These are phyloP conservation scores for Hyphodiscus sp. DNA, from an alignment of 2,329 filamentous ascomycete species.

Conservation along the genomic window DNA sequence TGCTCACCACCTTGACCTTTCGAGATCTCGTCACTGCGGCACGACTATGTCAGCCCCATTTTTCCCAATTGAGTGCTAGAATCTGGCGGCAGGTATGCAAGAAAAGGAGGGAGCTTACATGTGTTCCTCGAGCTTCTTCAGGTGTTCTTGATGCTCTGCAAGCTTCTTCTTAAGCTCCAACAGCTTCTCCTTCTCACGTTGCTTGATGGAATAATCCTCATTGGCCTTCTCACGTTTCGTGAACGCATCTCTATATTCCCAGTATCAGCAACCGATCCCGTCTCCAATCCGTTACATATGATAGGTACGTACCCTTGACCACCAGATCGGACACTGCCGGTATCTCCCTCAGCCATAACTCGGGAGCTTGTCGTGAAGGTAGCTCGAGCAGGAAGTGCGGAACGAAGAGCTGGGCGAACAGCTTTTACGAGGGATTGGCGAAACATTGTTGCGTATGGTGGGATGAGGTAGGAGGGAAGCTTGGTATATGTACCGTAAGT, in stretches of 20 bases:
- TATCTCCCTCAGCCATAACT: conserved; percentile 61
- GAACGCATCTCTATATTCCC: conserved; percentile 69
- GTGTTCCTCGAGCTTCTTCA: conserved; percentile 78
- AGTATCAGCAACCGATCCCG: conserved; percentile 12
- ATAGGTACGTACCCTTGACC: conserved; percentile 19
- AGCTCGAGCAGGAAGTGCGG: conserved; percentile 50
- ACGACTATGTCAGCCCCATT: conserved; percentile 10
- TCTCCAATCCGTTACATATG: neutral
- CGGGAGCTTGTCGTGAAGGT: conserved; percentile 34
- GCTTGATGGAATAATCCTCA: conserved; percentile 9
- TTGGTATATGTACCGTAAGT: conserved; percentile 8
- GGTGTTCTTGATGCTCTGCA: conserved; percentile 70
- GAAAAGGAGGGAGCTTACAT: conserved; percentile 54
- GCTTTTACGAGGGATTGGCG: conserved; percentile 51
- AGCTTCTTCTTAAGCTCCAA: conserved; percentile 67
- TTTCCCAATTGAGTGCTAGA: neutral
- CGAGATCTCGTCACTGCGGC: conserved; percentile 66
- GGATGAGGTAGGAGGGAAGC: conserved; percentile 8
- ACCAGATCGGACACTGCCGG: conserved; percentile 23
- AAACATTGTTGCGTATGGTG: conserved; percentile 49
- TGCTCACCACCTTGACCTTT: conserved; percentile 47
- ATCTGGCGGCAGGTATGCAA: neutral
- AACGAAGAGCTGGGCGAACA: conserved; percentile 37
- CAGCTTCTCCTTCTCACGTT: conserved; percentile 42
- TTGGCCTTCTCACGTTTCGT: conserved; percentile 79